A percentile compares a stretch with the other conserved stretches of the same genome.
These are phyloP conservation scores for Gossypium thurberi DNA, from an alignment of 345 rosid species.

Conservation along the genomic window DNA sequence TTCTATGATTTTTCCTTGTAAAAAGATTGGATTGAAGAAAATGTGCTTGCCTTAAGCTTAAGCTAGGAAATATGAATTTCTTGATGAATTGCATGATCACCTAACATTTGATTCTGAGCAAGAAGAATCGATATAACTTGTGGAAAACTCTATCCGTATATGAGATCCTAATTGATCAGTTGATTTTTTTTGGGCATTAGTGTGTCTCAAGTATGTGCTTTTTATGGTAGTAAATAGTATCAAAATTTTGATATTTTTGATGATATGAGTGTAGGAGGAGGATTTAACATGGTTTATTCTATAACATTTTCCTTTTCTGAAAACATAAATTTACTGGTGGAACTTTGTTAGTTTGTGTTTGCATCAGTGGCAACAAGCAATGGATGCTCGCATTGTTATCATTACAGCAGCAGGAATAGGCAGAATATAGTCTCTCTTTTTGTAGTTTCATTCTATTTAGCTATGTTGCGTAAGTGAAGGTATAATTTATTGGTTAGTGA, in stretches of 20 bases:
- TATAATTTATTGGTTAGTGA: not conserved
- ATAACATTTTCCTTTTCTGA: not conserved
- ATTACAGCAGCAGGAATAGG: not conserved
- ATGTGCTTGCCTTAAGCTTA: not conserved
- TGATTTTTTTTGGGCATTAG: not conserved
- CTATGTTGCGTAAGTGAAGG: not conserved
- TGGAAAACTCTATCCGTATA: not conserved
- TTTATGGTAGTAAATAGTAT: not conserved
- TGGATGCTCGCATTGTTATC: not conserved
- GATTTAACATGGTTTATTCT: not conserved
- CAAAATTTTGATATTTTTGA: not conserved
- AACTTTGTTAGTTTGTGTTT: not conserved
- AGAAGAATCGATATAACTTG: not conserved
- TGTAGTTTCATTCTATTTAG: not conserved
- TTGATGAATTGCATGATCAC: not conserved
- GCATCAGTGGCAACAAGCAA: not conserved
- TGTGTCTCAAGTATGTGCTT: not conserved
- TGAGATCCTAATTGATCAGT: not conserved
- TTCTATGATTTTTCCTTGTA: not conserved
- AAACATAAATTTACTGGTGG: not conserved
- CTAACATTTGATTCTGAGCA: not conserved
- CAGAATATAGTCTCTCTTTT: not conserved
- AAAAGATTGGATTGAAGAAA: not conserved
- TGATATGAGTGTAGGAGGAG: not conserved
- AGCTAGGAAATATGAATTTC: not conserved